Evolutionary conservation across 2,329 filamentous ascomycete species (phyloP), one percentile per base, ranked within the genome.

Genomic region (Diplocarpon rosae): DNA sequence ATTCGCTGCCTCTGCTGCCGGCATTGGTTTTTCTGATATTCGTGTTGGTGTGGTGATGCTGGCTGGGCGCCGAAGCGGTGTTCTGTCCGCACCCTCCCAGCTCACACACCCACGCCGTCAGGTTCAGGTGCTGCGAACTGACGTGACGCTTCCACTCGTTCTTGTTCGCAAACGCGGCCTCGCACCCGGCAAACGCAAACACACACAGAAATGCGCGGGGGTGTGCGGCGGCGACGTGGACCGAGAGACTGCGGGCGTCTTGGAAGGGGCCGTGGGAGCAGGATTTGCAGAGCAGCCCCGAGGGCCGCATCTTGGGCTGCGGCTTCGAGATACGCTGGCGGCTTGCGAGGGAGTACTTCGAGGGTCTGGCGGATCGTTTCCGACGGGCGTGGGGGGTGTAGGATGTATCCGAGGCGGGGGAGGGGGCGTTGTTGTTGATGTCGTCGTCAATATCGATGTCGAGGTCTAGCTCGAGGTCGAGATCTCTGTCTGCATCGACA

Each of bases 71-170:
- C 1, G 28, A 27, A 14, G 2, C 20, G 20, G 20, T 24, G 20
- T 28, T 7, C 33, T 31, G 2, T 43, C 37, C 52, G 33, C 48
- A 63, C 37, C 56, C 60, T 17, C 58, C 59, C 10, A 59, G 54
- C 20, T 65, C 58, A 66, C 89, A 96, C 46, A 82, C 70, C 76
- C 81, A 95, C 64, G 80, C 84, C 36, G 74, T 68, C 2, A 85
- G 69, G 43, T 80, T 75, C 16, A 95, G 69, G 59, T 96, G 90
- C 59, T 94, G 84, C 0, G 83, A 84, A 28, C 71, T 68, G 56
- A 90, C 78, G 60, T 96, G 90, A 0, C 90, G 78, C 63, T 95
- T 95, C 90, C 90, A 95, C 62, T 95, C 89, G 60, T 95, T 95
- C 66, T 94, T 95, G 54, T 74, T 80, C 2, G 75, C 72, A 58